Evolutionary conservation across 1,284 basidiomycete genomes (phyloP).

Genomic region (Afroboletus lepidellus): DNA sequence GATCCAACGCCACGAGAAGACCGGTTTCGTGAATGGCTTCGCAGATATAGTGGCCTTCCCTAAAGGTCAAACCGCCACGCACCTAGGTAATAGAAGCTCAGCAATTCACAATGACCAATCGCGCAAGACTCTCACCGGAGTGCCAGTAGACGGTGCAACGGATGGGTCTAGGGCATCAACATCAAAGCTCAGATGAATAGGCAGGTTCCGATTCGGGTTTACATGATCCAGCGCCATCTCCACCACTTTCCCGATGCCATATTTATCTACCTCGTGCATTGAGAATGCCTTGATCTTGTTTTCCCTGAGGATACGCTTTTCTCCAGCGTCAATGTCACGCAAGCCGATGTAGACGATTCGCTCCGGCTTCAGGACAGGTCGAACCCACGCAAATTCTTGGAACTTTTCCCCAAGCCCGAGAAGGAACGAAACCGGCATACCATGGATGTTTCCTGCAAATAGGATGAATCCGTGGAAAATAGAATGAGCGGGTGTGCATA

Average conservation of each 20-base stretch:
- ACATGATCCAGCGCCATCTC: constrained; percentile 95
- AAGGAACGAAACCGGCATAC: constrained; percentile 97
- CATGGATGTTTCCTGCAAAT: constrained; percentile 85
- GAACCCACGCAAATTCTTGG: constrained; percentile 78
- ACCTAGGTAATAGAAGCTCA: constrained; percentile 46
- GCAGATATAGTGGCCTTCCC: constrained; percentile 97
- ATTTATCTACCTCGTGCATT: constrained; percentile 98
- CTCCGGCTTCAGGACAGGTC: constrained; percentile 68
- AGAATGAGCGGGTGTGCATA: constrained; percentile 25
- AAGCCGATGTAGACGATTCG: constrained; percentile 93
- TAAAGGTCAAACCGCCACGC: constrained; percentile 93
- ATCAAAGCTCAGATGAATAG: constrained; percentile 96
- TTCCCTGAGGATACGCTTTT: constrained; percentile 86
- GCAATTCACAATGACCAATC: background rate
- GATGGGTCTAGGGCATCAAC: constrained; percentile 93
- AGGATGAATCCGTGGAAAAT: constrained; percentile 3
- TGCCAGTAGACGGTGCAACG: constrained; percentile 95
- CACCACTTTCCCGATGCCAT: constrained; percentile 93
- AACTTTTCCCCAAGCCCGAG: constrained; percentile 63
- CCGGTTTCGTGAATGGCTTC: constrained; percentile 95
- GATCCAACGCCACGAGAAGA: constrained; percentile 85
- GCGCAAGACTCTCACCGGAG: constrained; percentile 58
- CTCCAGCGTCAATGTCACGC: constrained; percentile 89
- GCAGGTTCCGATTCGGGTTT: constrained; percentile 79
- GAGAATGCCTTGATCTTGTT: constrained; percentile 92